phyloP scores from a whole-genome alignment of 148 eudicot species.

The Hydrangea macrophylla region DNA sequence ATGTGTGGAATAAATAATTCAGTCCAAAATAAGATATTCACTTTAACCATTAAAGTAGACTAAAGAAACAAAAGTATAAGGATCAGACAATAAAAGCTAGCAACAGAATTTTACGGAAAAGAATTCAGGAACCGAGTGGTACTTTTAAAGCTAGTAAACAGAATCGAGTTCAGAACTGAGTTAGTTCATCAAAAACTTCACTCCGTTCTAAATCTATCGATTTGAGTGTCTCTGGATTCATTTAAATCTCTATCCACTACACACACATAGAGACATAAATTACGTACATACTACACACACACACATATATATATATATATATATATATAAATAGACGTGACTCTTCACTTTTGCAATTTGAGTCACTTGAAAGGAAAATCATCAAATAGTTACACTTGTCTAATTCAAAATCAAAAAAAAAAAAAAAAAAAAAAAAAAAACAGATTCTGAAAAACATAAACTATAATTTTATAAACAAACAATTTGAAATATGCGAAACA shows the following conservation, averaged over 20 bases:
- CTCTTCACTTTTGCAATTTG: neutral
- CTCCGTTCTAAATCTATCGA: neutral
- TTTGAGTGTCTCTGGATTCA: neutral
- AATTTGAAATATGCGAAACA: neutral
- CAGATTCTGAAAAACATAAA: neutral
- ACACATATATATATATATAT: neutral
- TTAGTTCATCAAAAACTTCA: neutral
- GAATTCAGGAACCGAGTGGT: neutral
- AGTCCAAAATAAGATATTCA: neutral
- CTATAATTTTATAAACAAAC: neutral
- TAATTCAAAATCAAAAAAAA: neutral
- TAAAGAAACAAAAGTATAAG: neutral
- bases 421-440: neutral
- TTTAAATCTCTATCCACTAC: neutral
- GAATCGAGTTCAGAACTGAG: neutral
- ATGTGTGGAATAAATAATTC: neutral
- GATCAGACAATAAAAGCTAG: too few species aligned
- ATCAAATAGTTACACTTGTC: neutral
- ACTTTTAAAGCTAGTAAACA: neutral
- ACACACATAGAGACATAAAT: neutral
- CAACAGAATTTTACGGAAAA: neutral
- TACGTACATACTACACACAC: neutral
- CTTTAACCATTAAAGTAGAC: neutral
- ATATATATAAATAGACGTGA: neutral
- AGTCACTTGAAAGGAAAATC: neutral